Evolutionary conservation across 2,329 filamentous ascomycete genomes (phyloP), one percentile per base, ranked within the genome.

Genomic region (Lachnellula hyalina): DNA sequence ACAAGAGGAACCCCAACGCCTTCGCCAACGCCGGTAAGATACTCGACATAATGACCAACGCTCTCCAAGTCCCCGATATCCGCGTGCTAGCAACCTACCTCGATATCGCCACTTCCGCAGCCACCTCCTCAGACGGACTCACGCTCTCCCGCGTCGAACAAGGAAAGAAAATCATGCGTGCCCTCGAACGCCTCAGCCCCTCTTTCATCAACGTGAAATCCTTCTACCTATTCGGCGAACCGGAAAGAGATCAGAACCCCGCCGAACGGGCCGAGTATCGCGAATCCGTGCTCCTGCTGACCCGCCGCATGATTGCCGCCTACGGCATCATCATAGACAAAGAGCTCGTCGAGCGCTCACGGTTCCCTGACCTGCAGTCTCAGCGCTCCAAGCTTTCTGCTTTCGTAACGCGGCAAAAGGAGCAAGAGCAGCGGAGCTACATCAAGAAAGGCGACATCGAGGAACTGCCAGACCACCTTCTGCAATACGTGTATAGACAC

Each of bases 1-100:
- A 96, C 74, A 86, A 84, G 66, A 84, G 85, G 53, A 96, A 95
- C 68, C 76, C 70, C n/a, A 80, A 85, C 51, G 81, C 82, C 21
- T 80, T 96, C 60, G 71, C 75, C 3, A 78, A 87, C 61, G 87
- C 89, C 4, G 82, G 76, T 49, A 71, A 75, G 49, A 75, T 96
- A 25, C 73, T 96, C 32, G 75, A 84, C 51, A 68, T 81, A 49
- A 91, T 92, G 86, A 63, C 70, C 46, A 61, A 66, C 28, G 69
- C 66, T 5, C 63, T 76, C 14, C 61, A 67, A 11, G 66, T 73
- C 3, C 78, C 80, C 1, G 83, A 87, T 60, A 61, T 79, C 5
- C 67, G 71, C 40, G 68, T 76, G 17, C 69, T 87, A 56, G 74
- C 75, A 40, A 67, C 76, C 6, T 89, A 85, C 68, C 73, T 89